Evolutionary conservation across 495 filamentous ascomycete genomes (phyloP).

Genomic region (Lophium mytilinum): DNA sequence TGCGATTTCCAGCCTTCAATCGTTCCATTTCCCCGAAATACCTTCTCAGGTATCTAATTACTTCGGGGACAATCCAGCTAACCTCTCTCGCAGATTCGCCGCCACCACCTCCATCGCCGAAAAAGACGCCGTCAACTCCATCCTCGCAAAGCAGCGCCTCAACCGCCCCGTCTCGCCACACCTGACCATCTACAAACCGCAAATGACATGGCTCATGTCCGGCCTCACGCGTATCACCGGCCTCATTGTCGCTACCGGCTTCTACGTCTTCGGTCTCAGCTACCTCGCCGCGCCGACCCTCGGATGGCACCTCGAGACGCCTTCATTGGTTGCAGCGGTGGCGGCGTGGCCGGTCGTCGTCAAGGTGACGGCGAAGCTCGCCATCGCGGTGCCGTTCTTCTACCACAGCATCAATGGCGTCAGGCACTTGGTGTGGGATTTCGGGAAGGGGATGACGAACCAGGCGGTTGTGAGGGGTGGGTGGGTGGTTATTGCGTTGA

Average conservation of each 20-base stretch:
- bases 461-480: conserved; percentile 64
- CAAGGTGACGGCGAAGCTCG: conserved; percentile 66
- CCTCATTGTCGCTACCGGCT: conserved; percentile 54
- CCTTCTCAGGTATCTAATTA: not conserved
- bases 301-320: conserved; percentile 79
- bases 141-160: conserved; percentile 80
- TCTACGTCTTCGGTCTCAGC: conserved; percentile 76
- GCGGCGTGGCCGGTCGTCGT: conserved; percentile 59
- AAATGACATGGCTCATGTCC: conserved; percentile 77
- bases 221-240: conserved; percentile 77
- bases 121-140: conserved; percentile 45
- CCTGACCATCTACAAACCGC: conserved; percentile 77
- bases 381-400: conserved; percentile 71
- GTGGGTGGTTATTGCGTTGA: conserved; percentile 64
- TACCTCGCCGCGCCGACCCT: conserved; percentile 76
- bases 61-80: not conserved
- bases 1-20: conserved; percentile 13
- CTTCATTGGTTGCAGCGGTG: conserved; percentile 68
- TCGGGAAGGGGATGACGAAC: conserved; percentile 59
- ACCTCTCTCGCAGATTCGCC: conserved; percentile 39
- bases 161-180: conserved; percentile 82
- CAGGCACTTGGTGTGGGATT: conserved; percentile 86
- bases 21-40: not conserved
- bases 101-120: conserved; percentile 52
- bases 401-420: conserved; percentile 83